Conservation (phyloP, 2,329 filamentous ascomycete species). For the Calonectria hawksworthii region DNA sequence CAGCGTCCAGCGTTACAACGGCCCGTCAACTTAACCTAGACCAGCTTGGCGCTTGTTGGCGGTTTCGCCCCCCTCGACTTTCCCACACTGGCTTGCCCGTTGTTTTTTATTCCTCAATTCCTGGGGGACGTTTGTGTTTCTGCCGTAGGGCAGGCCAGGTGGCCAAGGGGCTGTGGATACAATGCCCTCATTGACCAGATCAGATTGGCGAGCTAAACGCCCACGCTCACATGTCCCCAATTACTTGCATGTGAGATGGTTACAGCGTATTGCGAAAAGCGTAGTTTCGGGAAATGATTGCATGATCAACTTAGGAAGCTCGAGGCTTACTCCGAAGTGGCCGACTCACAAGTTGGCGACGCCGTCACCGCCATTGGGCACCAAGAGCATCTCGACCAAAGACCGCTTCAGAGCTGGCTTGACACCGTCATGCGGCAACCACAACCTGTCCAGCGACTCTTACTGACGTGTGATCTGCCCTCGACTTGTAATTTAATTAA, state of each 20-base stretch:
- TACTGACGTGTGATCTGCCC: conserved; percentile 6
- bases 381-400: conserved; percentile 1
- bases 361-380: not conserved
- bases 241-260: conserved; percentile 14
- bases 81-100: not conserved
- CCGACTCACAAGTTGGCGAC: not conserved
- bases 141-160: conserved; percentile 15
- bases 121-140: conserved; percentile 13
- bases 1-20: conserved; percentile 43
- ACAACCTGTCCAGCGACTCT: not conserved
- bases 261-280: conserved; percentile 6
- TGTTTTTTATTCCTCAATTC: not conserved
- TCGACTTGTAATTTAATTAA: conserved; percentile 38
- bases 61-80: conserved; percentile 1
- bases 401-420: not conserved
- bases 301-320: not conserved
- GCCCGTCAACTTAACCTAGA: conserved; percentile 32
- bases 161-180: conserved; percentile 33
- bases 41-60: conserved; percentile 11
- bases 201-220: conserved; percentile 48
- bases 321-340: not conserved
- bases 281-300: conserved; percentile 2
- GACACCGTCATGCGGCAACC: conserved; percentile 4
- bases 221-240: conserved; percentile 22
- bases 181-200: conserved; percentile 25